A percentile compares a stretch with the other conserved stretches of the same genome.
Conservation (phyloP, 148 eudicot genomes). For the Dysphania ambrosioides region DNA sequence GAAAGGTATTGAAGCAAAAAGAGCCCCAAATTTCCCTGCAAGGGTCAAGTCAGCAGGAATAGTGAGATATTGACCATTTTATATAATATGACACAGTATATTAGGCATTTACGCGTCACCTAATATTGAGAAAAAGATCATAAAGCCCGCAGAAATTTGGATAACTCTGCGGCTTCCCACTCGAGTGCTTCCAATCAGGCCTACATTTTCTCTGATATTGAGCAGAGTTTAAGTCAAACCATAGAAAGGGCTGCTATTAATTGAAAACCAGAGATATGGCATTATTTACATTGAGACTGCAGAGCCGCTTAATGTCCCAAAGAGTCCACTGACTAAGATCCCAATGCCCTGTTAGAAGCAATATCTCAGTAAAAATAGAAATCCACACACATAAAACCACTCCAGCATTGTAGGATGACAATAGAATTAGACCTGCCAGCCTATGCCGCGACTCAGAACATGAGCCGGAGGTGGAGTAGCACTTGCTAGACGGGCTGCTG, state of each 20-base stretch:
- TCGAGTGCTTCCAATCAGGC: slow-evolving; percentile 92
- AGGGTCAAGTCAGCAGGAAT: neutral
- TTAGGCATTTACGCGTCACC: slow-evolving; percentile 34
- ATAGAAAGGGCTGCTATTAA: neutral
- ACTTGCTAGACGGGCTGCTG: slow-evolving; percentile 93
- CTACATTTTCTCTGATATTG: slow-evolving; percentile 77
- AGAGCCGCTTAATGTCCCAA: slow-evolving; percentile 91
- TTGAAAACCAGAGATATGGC: neutral
- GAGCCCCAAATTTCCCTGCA: slow-evolving; percentile 94
- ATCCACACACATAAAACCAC: neutral
- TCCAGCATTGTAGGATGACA: neutral
- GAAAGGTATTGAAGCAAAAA: slow-evolving; percentile 96
- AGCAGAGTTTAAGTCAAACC: slow-evolving; percentile 6
- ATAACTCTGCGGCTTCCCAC: slow-evolving; percentile 94
- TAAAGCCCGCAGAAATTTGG: slow-evolving; percentile 96
- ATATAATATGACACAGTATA: neutral
- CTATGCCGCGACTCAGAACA: slow-evolving; percentile 96
- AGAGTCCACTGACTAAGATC: slow-evolving; percentile 79
- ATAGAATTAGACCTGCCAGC: slow-evolving; percentile 77
- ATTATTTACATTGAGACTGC: slow-evolving; percentile 79
- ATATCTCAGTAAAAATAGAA: neutral
- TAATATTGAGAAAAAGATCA: slow-evolving; percentile 94
- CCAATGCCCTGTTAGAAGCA: slow-evolving; percentile 68
- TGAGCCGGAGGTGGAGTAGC: slow-evolving; percentile 99
- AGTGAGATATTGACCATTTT: neutral